A percentile compares a stretch with the other conserved stretches of the same genome.
phyloP scores from a whole-genome alignment of 345 rosid genomes.

The Melaleuca alternifolia region DNA sequence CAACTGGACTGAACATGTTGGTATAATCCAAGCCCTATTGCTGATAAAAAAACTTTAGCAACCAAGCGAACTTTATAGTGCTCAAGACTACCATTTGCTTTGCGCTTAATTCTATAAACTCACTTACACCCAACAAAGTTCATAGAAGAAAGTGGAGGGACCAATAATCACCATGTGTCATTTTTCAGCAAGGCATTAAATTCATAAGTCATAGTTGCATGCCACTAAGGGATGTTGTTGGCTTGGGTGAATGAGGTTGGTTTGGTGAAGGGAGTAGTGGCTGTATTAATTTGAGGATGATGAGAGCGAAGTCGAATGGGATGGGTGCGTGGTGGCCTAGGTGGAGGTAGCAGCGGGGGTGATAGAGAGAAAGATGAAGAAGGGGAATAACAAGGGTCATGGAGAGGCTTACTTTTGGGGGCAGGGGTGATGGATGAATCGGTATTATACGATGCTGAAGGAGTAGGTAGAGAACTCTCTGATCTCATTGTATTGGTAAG shows the following conservation, averaged over 20 bases:
- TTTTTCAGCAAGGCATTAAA: not conserved
- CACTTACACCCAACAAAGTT: too few relatives aligned
- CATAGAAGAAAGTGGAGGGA: too few relatives aligned
- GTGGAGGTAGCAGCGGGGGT: not conserved
- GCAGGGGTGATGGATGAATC: not conserved
- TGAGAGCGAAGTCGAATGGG: too few relatives aligned
- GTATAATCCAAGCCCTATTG: too few relatives aligned
- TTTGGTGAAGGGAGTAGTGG: not conserved
- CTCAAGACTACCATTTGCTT: too few relatives aligned
- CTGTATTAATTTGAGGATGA: not conserved
- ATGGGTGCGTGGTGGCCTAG: not conserved
- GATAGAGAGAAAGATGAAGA: not conserved
- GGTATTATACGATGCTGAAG: too few relatives aligned
- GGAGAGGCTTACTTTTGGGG: not conserved
- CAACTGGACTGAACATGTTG: too few relatives aligned
- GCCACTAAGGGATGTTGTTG: not conserved
- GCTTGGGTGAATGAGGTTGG: not conserved
- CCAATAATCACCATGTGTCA: too few relatives aligned
- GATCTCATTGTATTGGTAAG: not conserved
- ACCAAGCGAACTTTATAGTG: too few relatives aligned
- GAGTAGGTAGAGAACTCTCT: not conserved
- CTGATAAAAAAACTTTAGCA: too few relatives aligned
- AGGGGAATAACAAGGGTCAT: not conserved
- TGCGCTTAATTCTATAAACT: too few relatives aligned
- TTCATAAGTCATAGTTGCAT: not conserved